Conservation (phyloP, 2,329 filamentous ascomycete species). For the Fusarium decemcellulare region DNA sequence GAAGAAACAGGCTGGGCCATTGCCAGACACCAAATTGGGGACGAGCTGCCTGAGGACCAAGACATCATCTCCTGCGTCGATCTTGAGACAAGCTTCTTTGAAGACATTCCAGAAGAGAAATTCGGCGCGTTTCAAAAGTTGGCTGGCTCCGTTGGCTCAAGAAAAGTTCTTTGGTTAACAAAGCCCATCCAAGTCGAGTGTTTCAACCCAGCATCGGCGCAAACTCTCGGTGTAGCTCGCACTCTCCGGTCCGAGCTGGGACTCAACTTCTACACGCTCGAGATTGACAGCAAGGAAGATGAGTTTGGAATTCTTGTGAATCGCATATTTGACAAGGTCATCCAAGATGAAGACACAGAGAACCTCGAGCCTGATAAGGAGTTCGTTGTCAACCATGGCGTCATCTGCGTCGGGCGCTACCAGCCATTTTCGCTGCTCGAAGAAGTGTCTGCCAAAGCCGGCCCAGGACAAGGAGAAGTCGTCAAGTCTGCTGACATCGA, state of each 20-base stretch:
- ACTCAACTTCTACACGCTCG: conserved; percentile 15
- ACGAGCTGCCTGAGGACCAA: neutral
- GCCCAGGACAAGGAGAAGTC: neutral
- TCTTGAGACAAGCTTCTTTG: conserved; percentile 19
- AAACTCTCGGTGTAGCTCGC: conserved; percentile 11
- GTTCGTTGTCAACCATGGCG: neutral
- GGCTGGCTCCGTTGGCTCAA: neutral
- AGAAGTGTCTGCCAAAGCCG: neutral
- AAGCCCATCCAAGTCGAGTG: neutral
- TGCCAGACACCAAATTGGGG: neutral
- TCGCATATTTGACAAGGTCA: conserved; percentile 5
- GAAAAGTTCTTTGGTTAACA: conserved; percentile 8
- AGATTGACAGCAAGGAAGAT: neutral
- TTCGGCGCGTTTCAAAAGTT: conserved; percentile 9
- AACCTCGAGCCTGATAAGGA: conserved; percentile 17
- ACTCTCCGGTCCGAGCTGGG: conserved; percentile 22
- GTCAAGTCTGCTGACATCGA: conserved; percentile 12
- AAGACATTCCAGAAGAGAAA: neutral
- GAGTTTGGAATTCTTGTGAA: neutral
- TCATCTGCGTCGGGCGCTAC: conserved; percentile 13
- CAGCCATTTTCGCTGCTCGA: neutral
- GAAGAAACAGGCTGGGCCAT: conserved; percentile 3
- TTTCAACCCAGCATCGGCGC: conserved; percentile 7
- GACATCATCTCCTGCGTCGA: conserved; percentile 18
- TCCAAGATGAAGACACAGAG: neutral